Percentiles rank a stretch among this genome's conserved stretches.
Conservation (phyloP, 176 grass and related monocot species). For the Cenchrus fungigraminus region DNA sequence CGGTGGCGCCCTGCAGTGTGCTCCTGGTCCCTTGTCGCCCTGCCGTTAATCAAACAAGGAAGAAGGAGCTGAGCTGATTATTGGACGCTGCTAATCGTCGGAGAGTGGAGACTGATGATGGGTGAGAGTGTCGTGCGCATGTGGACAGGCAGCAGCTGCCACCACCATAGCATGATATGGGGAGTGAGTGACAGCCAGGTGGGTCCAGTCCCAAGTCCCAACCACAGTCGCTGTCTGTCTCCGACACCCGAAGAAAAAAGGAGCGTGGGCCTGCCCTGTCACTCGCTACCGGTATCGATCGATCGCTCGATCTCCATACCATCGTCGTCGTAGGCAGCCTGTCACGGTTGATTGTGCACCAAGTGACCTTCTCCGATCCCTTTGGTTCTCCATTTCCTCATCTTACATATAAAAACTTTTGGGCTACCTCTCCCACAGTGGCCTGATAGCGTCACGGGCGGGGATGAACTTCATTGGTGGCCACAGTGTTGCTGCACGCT, state of each 20-base stretch:
- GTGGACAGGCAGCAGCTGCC: background rate
- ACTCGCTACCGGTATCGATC: conserved; percentile 14
- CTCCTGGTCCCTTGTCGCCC: background rate
- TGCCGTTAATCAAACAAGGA: background rate
- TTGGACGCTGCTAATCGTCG: background rate
- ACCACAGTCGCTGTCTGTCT: conserved; percentile 29
- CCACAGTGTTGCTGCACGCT: background rate
- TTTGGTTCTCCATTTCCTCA: no score
- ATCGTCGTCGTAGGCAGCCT: background rate
- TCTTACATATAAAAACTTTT: no score
- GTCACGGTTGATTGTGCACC: conserved; percentile 31
- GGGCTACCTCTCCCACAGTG: no score
- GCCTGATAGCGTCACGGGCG: no score
- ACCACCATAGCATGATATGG: background rate
- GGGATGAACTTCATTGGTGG: no score
- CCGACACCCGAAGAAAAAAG: background rate
- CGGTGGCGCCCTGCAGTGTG: background rate
- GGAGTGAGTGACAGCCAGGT: background rate
- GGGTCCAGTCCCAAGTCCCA: background rate
- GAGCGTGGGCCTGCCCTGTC: conserved; percentile 29
- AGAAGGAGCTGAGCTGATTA: background rate
- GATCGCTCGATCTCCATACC: background rate
- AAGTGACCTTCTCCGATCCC: background rate
- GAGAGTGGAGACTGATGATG: background rate
- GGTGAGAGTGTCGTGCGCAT: no score